Evolutionary conservation across 2,329 filamentous ascomycete genomes (phyloP).

Genomic region (Magnaporthales sp.): DNA sequence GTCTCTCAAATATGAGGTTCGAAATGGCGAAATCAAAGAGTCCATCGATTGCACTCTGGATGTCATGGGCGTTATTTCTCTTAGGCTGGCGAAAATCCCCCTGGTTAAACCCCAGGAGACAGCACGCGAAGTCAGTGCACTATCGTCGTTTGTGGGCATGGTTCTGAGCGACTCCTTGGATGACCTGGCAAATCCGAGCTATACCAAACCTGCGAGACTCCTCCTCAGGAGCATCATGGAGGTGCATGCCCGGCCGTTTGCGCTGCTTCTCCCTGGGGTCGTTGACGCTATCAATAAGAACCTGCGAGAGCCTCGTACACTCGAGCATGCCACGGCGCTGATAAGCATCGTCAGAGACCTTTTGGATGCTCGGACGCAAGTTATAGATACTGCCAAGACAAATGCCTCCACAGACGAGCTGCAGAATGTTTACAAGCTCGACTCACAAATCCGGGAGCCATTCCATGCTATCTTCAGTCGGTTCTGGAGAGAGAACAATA

Average conservation of each 20-base stretch:
- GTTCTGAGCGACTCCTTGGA: constrained; percentile 44
- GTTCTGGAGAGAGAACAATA: constrained; percentile 23
- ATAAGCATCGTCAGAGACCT: constrained; percentile 41
- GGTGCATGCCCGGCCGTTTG: constrained; percentile 38
- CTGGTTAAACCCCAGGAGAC: background rate
- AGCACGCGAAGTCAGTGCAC: constrained; percentile 6
- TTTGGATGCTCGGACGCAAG: constrained; percentile 34
- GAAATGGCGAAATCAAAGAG: constrained; percentile 51
- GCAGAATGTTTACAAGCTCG: constrained; percentile 29
- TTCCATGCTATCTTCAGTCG: constrained; percentile 34
- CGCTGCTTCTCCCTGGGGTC: constrained; percentile 34
- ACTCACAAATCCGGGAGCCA: constrained; percentile 28
- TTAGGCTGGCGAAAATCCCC: constrained; percentile 21
- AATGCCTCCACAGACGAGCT: constrained; percentile 16
- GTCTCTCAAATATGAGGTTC: constrained; percentile 54
- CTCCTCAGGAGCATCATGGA: constrained; percentile 42
- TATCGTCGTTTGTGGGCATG: constrained; percentile 35
- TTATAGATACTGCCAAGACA: constrained; percentile 19
- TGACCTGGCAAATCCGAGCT: constrained; percentile 43
- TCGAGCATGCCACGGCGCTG: constrained; percentile 41
- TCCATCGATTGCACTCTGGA: constrained; percentile 47
- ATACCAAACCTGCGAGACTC: constrained; percentile 42
- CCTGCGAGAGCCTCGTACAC: constrained; percentile 39
- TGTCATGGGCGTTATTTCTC: constrained; percentile 41
- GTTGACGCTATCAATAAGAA: constrained; percentile 39